These are phyloP conservation scores for Scedosporium apiospermum DNA, from an alignment of 2,329 filamentous ascomycete species.

Conservation along the genomic window DNA sequence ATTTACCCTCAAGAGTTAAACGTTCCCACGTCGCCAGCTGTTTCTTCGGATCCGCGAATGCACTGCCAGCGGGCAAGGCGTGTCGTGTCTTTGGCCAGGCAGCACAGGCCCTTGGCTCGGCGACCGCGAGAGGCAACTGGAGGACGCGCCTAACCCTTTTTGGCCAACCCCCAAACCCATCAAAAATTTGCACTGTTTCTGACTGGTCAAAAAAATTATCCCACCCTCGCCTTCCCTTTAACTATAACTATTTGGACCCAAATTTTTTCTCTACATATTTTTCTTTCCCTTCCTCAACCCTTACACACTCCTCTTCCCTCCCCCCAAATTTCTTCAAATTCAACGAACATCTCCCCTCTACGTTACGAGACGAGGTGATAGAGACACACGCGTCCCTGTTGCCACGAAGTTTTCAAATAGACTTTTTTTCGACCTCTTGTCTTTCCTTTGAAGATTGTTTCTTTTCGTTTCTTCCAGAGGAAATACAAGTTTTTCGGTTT, in stretches of 20 bases:
- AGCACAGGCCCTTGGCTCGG: neutral
- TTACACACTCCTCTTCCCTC: constrained; percentile 9
- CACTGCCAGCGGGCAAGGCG: too few relatives aligned
- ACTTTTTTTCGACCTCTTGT: constrained; percentile 23
- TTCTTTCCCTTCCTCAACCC: constrained; percentile 21
- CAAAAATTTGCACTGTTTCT: constrained; percentile 3
- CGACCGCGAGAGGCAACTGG: constrained; percentile 2
- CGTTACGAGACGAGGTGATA: neutral
- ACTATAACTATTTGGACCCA: constrained; percentile 18
- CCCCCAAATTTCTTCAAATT: neutral
- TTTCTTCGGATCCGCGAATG: too few relatives aligned
- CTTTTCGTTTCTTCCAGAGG: constrained; percentile 28
- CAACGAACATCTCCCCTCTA: constrained; percentile 1
- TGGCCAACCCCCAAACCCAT: neutral
- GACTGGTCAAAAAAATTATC: constrained; percentile 7
- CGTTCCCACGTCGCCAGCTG: too few relatives aligned
- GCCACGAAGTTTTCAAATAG: constrained; percentile 9
- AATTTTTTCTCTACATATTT: constrained; percentile 13
- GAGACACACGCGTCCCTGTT: neutral
- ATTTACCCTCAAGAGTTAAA: too few relatives aligned
- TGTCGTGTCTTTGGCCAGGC: too few relatives aligned
- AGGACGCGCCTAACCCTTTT: constrained; percentile 1
- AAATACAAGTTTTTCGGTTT: constrained; percentile 13
- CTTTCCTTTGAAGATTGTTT: constrained; percentile 36
- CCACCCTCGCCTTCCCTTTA: constrained; percentile 6